Conservation (phyloP, 352 stramenopile genomes). For the Globisporangium carolinianum region DNA sequence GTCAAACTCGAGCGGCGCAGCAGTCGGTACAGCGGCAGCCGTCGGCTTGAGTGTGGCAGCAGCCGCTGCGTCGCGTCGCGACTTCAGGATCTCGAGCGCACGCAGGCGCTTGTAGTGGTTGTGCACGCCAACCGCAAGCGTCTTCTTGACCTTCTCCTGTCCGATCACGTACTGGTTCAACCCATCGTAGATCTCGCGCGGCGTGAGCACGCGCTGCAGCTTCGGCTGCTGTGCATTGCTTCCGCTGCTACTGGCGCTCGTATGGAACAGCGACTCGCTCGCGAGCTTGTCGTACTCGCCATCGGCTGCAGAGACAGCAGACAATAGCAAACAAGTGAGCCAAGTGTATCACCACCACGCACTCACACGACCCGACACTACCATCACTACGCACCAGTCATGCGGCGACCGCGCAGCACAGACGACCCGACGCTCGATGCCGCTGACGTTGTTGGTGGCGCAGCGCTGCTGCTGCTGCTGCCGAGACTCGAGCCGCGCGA, state of each 20-base stretch:
- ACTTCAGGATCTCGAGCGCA: constrained; percentile 49
- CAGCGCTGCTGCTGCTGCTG: constrained; percentile 4
- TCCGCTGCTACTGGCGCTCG: constrained; percentile 10
- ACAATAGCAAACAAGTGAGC: too few relatives aligned
- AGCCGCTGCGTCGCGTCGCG: constrained; percentile 29
- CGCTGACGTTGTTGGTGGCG: constrained; percentile 4
- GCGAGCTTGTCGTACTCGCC: constrained; percentile 71
- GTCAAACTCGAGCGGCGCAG: constrained; percentile 29
- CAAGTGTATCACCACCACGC: too few relatives aligned
- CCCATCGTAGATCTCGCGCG: constrained; percentile 90
- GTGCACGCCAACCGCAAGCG: constrained; percentile 93
- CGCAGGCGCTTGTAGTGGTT: constrained; percentile 98
- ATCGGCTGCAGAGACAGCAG: constrained; percentile 14
- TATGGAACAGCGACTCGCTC: constrained; percentile 38
- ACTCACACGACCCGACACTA: too few relatives aligned
- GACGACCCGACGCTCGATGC: neutral
- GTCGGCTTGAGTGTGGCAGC: constrained; percentile 10
- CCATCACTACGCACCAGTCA: constrained; percentile 22
- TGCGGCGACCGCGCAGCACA: constrained; percentile 23
- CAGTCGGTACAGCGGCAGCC: constrained; percentile 16
- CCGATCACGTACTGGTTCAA: constrained; percentile 97
- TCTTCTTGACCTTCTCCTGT: constrained; percentile 96
- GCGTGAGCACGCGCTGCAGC: constrained; percentile 74
- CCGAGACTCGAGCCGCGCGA: constrained; percentile 31
- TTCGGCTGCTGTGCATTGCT: constrained; percentile 10